Conservation (phyloP, 2,329 filamentous ascomycete genomes). For the Kalmusia sp. region DNA sequence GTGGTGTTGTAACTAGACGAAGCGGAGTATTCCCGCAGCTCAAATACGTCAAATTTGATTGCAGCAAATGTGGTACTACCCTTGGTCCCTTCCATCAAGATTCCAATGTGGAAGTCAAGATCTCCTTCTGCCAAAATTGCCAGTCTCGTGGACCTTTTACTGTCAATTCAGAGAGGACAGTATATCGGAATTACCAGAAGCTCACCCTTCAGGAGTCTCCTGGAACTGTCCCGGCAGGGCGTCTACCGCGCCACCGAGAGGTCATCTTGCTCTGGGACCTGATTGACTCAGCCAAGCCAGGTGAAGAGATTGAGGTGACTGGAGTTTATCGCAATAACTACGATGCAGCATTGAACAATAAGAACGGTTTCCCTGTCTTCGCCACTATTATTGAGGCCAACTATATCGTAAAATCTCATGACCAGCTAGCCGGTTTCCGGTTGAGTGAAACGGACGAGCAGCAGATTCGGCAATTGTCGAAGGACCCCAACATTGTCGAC, state of each 20-base stretch:
- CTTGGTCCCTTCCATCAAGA: conserved; percentile 97
- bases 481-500: conserved; percentile 90
- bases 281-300: conserved; percentile 95
- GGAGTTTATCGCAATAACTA: conserved; percentile 99
- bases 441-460: conserved; percentile 95
- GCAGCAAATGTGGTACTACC: conserved; percentile 88
- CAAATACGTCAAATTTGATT: conserved; percentile 99
- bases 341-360: conserved; percentile 96
- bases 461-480: conserved; percentile 83
- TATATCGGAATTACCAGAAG: conserved; percentile 99
- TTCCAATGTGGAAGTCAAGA: conserved; percentile 93
- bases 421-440: conserved; percentile 95
- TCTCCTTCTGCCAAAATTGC: conserved; percentile 95
- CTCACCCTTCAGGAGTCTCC: conserved; percentile 96
- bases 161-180: conserved; percentile 94
- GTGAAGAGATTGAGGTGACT: conserved; percentile 96
- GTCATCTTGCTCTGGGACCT: conserved; percentile 96
- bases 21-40: conserved; percentile 97
- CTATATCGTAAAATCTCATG: conserved; percentile 94
- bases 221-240: conserved; percentile 93
- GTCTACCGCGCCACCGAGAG: conserved; percentile 89
- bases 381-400: conserved; percentile 98
- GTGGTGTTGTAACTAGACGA: conserved; percentile 91
- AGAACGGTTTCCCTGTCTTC: conserved; percentile 98
- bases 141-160: conserved; percentile 95